These are phyloP conservation scores for Papiliotrema flavescens DNA, from an alignment of 1,284 basidiomycete species.

Conservation along the genomic window DNA sequence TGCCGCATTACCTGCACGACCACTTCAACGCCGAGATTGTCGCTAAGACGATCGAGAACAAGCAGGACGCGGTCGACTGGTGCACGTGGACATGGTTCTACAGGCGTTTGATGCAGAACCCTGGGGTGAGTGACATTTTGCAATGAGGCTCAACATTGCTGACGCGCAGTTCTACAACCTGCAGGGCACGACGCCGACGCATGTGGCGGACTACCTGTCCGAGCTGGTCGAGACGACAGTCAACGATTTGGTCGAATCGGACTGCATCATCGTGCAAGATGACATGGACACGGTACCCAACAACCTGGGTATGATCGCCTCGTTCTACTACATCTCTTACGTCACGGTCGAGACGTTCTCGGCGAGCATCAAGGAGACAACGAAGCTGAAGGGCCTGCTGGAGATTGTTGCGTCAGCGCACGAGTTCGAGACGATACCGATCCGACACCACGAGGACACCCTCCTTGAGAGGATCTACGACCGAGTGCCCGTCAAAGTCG, in stretches of 20 bases:
- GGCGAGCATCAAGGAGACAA: constrained; percentile 88
- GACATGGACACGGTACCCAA: constrained; percentile 89
- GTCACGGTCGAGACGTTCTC: constrained; percentile 96
- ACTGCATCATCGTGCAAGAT: constrained; percentile 90
- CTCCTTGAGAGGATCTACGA: constrained; percentile 86
- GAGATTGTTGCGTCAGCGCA: constrained; percentile 95
- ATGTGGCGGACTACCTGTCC: constrained; percentile 89
- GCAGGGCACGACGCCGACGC: constrained; percentile 87
- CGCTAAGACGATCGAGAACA: constrained; percentile 97
- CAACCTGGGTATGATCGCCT: constrained; percentile 95
- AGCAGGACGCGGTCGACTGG: constrained; percentile 88
- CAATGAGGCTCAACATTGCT: background rate
- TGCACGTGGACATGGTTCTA: constrained; percentile 64
- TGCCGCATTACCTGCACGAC: constrained; percentile 85
- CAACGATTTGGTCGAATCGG: constrained; percentile 84
- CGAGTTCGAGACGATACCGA: constrained; percentile 92
- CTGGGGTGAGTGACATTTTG: constrained; percentile 36
- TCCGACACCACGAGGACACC: constrained; percentile 83
- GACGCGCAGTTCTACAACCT: constrained; percentile 72
- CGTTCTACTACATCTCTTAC: constrained; percentile 63
- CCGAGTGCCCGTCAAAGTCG: constrained; percentile 92
- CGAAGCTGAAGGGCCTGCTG: constrained; percentile 94
- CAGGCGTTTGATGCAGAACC: constrained; percentile 88
- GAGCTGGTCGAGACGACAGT: constrained; percentile 93
- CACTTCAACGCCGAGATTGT: constrained; percentile 99